Conservation (phyloP, 805 yeast species). For the Barnettozyma pratensis region DNA sequence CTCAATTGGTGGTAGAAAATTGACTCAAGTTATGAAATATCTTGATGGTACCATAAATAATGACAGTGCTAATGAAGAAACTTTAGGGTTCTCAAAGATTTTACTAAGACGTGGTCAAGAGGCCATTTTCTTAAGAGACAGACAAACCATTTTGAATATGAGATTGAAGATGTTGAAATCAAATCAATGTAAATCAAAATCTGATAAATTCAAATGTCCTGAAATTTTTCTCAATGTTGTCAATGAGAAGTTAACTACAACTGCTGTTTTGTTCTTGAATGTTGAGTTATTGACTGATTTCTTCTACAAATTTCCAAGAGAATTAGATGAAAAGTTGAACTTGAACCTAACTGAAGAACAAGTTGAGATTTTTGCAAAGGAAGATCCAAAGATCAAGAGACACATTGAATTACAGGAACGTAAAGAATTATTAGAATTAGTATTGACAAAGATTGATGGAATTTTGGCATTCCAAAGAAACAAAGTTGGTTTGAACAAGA, state of each 20-base stretch:
- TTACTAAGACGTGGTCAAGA: slow-evolving; percentile 75
- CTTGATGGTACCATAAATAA: slow-evolving; percentile 36
- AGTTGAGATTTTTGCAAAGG: slow-evolving; percentile 85
- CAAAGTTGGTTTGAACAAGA: slow-evolving; percentile 10
- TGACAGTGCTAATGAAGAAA: slow-evolving; percentile 41
- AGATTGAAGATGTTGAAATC: slow-evolving; percentile 73
- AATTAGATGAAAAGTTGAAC: slow-evolving; percentile 72
- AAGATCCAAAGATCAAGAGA: slow-evolving; percentile 78
- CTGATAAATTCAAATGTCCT: slow-evolving; percentile 86
- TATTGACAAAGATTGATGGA: slow-evolving; percentile 74
- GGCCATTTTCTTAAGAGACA: slow-evolving; percentile 72
- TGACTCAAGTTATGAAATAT: slow-evolving; percentile 77
- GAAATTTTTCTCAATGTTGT: slow-evolving; percentile 91
- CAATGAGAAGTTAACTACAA: slow-evolving; percentile 83
- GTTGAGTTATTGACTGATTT: slow-evolving; percentile 93
- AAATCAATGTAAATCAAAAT: slow-evolving; percentile 69
- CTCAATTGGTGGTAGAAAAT: slow-evolving; percentile 77
- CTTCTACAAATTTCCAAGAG: slow-evolving; percentile 94
- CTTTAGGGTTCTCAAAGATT: slow-evolving; percentile 78
- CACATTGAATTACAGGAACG: slow-evolving; percentile 94
- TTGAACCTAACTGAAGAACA: slow-evolving; percentile 64
- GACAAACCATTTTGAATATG: slow-evolving; percentile 65
- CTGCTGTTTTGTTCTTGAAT: slow-evolving; percentile 87
- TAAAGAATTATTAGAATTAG: slow-evolving; percentile 81
- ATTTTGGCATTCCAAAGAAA: slow-evolving; percentile 33